These are phyloP conservation scores for Zymoseptoria brevis DNA, from an alignment of 2,329 filamentous ascomycete species.

Conservation along the genomic window DNA sequence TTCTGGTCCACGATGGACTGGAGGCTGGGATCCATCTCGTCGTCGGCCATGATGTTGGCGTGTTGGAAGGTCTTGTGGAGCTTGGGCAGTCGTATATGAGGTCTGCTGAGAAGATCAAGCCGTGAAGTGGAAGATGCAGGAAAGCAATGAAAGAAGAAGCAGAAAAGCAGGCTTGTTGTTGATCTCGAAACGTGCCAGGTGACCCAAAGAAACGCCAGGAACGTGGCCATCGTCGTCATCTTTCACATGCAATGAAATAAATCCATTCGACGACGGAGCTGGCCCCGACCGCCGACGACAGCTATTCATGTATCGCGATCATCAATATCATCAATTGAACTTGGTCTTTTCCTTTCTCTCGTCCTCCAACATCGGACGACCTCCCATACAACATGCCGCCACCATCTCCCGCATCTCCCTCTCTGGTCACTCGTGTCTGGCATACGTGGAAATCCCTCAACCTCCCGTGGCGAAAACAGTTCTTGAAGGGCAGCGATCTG, in stretches of 20 bases:
- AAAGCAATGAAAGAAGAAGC: background rate
- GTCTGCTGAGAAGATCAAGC: background rate
- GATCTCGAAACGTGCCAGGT: background rate
- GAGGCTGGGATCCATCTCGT: conserved; percentile 81
- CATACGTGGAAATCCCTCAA: conserved; percentile 55
- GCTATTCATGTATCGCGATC: background rate
- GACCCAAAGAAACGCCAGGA: background rate
- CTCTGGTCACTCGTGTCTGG: conserved; percentile 41
- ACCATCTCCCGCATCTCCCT: conserved; percentile 2
- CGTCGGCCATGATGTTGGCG: conserved; percentile 45
- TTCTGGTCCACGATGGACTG: conserved; percentile 93
- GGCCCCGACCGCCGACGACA: no score
- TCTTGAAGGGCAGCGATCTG: conserved; percentile 54
- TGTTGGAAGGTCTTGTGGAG: background rate
- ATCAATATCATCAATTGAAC: background rate
- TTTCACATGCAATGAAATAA: background rate
- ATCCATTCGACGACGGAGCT: background rate
- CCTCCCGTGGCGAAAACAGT: conserved; percentile 54
- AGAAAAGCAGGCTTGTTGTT: background rate
- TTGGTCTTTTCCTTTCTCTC: background rate
- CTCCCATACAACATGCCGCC: background rate
- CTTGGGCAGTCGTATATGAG: background rate
- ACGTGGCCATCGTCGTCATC: background rate
- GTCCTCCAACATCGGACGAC: background rate
- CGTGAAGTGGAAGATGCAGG: no score